Evolutionary conservation across 2,329 filamentous ascomycete genomes (phyloP).

Genomic region (Emergomyces africanus): DNA sequence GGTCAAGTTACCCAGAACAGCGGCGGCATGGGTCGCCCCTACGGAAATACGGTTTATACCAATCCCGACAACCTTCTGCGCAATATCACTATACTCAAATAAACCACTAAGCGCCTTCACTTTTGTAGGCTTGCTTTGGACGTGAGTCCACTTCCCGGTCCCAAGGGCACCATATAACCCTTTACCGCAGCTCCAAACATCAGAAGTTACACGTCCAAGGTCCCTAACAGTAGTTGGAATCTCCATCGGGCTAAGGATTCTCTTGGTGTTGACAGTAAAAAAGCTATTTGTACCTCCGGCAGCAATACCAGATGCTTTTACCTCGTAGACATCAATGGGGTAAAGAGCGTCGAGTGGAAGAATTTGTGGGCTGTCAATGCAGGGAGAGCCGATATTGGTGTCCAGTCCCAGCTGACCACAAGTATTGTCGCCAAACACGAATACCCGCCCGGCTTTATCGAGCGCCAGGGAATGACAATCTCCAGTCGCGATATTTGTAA

Average conservation of each 20-base stretch:
- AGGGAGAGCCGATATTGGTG: constrained; percentile 47
- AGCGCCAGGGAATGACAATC: constrained; percentile 75
- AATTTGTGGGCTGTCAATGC: constrained; percentile 56
- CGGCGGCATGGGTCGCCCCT: constrained; percentile 68
- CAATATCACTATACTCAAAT: constrained; percentile 72
- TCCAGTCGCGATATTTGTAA: constrained; percentile 65
- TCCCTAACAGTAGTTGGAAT: constrained; percentile 28
- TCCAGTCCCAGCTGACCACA: constrained; percentile 85
- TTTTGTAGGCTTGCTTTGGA: constrained; percentile 64
- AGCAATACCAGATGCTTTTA: constrained; percentile 62
- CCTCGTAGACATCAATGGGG: constrained; percentile 46
- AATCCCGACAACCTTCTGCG: constrained; percentile 59
- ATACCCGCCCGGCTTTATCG: constrained; percentile 63
- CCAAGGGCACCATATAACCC: constrained; percentile 76
- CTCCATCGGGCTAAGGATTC: constrained; percentile 37
- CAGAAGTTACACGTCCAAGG: constrained; percentile 50
- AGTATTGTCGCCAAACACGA: constrained; percentile 83
- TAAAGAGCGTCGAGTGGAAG: constrained; percentile 64
- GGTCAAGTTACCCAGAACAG: constrained; percentile 71
- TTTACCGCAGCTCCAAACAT: constrained; percentile 77
- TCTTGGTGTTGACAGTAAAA: constrained; percentile 68
- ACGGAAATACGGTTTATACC: constrained; percentile 59
- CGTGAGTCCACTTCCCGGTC: constrained; percentile 79
- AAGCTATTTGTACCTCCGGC: constrained; percentile 82
- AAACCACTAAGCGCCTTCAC: constrained; percentile 73